Evolutionary conservation across 1,139 yeast species (phyloP).

Genomic region (Wickerhamomyces sp.): DNA sequence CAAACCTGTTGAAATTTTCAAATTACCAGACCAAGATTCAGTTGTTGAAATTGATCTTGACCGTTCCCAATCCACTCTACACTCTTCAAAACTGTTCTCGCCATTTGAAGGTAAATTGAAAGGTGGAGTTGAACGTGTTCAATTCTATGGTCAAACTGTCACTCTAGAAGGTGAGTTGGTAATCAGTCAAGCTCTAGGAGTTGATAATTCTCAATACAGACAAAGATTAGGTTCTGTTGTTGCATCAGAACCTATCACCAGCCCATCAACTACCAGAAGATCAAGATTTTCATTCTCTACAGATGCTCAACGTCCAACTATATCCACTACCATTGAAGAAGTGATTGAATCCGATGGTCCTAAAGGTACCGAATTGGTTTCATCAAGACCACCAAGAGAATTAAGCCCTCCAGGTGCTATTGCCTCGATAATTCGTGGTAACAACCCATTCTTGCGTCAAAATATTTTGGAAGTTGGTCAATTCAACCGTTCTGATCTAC

Average conservation of each 20-base stretch:
- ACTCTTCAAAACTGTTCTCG: slow-evolving; percentile 41
- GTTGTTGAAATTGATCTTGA: slow-evolving; percentile 81
- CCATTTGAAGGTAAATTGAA: slow-evolving; percentile 51
- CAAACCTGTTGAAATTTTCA: slow-evolving; percentile 79
- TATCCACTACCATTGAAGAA: slow-evolving; percentile 33
- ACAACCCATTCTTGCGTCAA: slow-evolving; percentile 86
- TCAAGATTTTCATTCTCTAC: slow-evolving; percentile 39
- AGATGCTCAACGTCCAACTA: slow-evolving; percentile 39
- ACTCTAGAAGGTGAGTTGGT: slow-evolving; percentile 78
- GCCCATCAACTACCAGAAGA: slow-evolving; percentile 25
- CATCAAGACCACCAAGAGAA: slow-evolving; percentile 65
- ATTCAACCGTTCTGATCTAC: slow-evolving; percentile 82
- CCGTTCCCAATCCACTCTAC: slow-evolving; percentile 47
- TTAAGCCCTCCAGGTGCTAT: slow-evolving; percentile 77
- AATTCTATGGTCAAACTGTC: slow-evolving; percentile 71
- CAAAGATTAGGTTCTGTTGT: slow-evolving; percentile 22
- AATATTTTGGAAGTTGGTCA: slow-evolving; percentile 86
- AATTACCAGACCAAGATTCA: slow-evolving; percentile 75
- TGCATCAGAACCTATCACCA: slow-evolving; percentile 21
- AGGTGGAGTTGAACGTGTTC: slow-evolving; percentile 89
- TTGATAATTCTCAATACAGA: slow-evolving; percentile 38
- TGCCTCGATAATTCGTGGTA: slow-evolving; percentile 66
- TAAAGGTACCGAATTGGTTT: slow-evolving; percentile 67
- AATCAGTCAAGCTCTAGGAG: slow-evolving; percentile 56
- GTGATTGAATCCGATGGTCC: slow-evolving; percentile 37